phyloP scores from a whole-genome alignment of 768 basidiomycete genomes.

The Phaffia tasmanica region DNA sequence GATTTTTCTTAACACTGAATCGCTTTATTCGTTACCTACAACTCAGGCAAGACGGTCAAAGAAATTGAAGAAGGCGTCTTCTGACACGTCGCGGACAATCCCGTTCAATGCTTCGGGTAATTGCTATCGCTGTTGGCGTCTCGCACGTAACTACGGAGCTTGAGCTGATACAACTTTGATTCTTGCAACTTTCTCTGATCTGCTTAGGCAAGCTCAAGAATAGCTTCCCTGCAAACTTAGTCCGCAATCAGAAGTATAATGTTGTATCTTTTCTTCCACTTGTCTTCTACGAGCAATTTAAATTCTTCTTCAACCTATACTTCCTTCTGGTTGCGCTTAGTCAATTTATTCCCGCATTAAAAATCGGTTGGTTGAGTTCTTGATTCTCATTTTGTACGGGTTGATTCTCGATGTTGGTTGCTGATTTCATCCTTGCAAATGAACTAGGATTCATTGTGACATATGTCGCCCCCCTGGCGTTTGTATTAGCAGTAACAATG shows the following conservation, averaged over 20 bases:
- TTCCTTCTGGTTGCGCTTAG: constrained; percentile 93
- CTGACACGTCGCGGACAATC: constrained; percentile 62
- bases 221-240: constrained; percentile 63
- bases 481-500: constrained; percentile 89
- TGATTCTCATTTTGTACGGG: background rate
- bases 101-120: constrained; percentile 64
- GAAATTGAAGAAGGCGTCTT: background rate
- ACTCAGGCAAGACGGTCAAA: no score
- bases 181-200: background rate
- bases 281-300: constrained; percentile 98
- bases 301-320: constrained; percentile 99
- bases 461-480: constrained; percentile 90
- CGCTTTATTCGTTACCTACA: no score
- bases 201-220: constrained; percentile 18
- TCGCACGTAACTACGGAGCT: background rate
- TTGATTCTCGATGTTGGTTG: background rate
- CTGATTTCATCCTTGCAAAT: background rate
- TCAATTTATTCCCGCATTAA: constrained; percentile 89
- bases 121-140: background rate
- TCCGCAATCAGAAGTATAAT: constrained; percentile 97
- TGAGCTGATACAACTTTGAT: background rate
- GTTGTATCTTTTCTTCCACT: constrained; percentile 91
- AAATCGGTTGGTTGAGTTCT: constrained; percentile 58
- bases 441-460: constrained; percentile 81
- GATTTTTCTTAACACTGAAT: no score